These are phyloP conservation scores for Puccinellia tenuiflora DNA, from an alignment of 176 grass and related monocot species.

Conservation along the genomic window DNA sequence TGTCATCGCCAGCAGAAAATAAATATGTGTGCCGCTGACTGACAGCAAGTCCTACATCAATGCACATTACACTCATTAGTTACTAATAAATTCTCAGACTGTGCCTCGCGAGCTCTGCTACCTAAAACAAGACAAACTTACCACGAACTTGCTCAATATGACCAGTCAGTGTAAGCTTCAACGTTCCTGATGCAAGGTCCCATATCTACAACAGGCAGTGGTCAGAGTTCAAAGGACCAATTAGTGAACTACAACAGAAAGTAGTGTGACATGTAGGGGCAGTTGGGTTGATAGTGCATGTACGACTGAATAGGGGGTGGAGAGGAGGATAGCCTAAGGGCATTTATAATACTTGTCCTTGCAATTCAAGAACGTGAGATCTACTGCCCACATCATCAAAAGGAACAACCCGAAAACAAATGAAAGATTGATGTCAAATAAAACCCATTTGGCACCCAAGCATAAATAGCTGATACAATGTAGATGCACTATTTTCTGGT, in stretches of 20 bases:
- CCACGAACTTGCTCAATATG: slow-evolving; percentile 95
- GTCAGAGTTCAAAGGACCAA: neutral
- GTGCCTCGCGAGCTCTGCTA: neutral
- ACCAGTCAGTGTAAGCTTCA: slow-evolving; percentile 96
- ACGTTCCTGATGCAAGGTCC: slow-evolving; percentile 88
- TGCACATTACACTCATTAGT: slow-evolving; percentile 7
- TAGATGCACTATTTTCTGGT: neutral
- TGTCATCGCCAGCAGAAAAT: slow-evolving; percentile 99
- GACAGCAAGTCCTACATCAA: slow-evolving; percentile 86
- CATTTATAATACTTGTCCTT: neutral
- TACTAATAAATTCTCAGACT: neutral
- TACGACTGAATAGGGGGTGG: neutral
- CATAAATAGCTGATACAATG: neutral
- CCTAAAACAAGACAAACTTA: slow-evolving; percentile 33
- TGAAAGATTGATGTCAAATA: neutral
- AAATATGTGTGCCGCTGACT: slow-evolving; percentile 89
- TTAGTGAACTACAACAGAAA: neutral
- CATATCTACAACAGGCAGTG: slow-evolving; percentile 66
- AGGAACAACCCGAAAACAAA: neutral
- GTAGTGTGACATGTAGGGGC: neutral
- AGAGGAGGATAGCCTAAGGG: neutral
- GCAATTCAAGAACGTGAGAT: neutral
- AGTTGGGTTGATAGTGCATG: neutral
- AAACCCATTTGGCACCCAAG: neutral
- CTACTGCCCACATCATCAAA: neutral